phyloP scores from a whole-genome alignment of 2,329 filamentous ascomycete species.

The Tolypocladium cylindrosporum region DNA sequence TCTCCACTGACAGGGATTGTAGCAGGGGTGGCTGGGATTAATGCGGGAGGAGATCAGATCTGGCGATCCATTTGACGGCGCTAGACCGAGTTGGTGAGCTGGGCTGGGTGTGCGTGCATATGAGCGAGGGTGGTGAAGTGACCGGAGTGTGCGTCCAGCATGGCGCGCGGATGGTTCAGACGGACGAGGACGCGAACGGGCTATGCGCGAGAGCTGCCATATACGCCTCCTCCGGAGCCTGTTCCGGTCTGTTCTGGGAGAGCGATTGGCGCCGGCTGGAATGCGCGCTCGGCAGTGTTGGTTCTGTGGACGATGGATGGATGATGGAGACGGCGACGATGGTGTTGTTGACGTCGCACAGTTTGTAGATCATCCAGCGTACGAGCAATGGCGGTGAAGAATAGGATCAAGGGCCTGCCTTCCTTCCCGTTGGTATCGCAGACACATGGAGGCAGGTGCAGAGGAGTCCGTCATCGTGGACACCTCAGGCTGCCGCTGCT shows the following conservation, averaged over 20 bases:
- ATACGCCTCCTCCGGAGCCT: background rate
- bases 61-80: conserved; percentile 4
- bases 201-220: background rate
- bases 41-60: conserved; percentile 8
- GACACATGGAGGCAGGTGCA: background rate
- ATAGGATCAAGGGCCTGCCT: background rate
- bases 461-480: background rate
- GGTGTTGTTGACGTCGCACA: background rate
- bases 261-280: background rate
- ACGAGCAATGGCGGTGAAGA: background rate
- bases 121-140: background rate
- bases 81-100: conserved; percentile 1
- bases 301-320: background rate
- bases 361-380: background rate
- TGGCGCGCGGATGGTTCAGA: background rate
- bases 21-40: background rate
- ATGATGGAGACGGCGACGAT: background rate
- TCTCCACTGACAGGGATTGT: conserved; percentile 1
- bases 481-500: background rate
- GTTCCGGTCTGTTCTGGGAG: background rate
- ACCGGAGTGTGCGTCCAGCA: background rate
- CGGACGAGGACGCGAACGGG: background rate
- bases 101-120: background rate
- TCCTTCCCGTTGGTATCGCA: background rate
- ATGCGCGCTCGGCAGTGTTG: background rate